phyloP scores from a whole-genome alignment of 352 stramenopile genomes.

The Globisporangium echinulatum region DNA sequence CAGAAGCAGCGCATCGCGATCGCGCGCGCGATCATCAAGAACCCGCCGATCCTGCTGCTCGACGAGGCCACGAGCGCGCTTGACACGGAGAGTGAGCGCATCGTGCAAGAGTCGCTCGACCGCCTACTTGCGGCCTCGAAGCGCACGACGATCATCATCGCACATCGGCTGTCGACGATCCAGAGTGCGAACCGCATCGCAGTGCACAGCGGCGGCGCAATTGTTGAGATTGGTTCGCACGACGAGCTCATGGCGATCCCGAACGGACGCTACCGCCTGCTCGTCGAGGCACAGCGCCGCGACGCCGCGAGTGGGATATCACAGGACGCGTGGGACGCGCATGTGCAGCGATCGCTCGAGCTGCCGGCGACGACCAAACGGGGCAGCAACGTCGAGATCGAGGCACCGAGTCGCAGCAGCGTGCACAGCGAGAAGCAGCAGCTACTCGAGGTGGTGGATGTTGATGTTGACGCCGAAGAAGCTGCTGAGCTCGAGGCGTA shows the following conservation, averaged over 20 bases:
- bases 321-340: neutral
- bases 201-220: slow-evolving; percentile 3
- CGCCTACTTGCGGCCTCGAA: slow-evolving; percentile 40
- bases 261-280: slow-evolving; percentile 31
- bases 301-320: neutral
- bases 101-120: slow-evolving; percentile 72
- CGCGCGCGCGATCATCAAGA: slow-evolving; percentile 78
- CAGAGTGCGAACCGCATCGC: slow-evolving; percentile 50
- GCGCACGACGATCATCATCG: slow-evolving; percentile 63
- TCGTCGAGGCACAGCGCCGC: slow-evolving; percentile 19
- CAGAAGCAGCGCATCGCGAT: slow-evolving; percentile 91
- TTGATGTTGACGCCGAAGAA: neutral
- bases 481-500: neutral
- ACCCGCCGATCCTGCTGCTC: slow-evolving; percentile 82
- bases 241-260: slow-evolving; percentile 78
- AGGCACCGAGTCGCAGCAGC: neutral
- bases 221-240: slow-evolving; percentile 87
- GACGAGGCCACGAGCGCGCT: slow-evolving; percentile 13
- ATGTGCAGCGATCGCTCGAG: too few species aligned
- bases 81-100: slow-evolving; percentile 71
- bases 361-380: neutral
- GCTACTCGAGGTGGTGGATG: neutral
- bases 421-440: slow-evolving; percentile 61
- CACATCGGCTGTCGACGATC: slow-evolving; percentile 71
- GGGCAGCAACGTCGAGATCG: neutral